Conservation (phyloP, 139 green algal species). For the Chlorella sp. region DNA sequence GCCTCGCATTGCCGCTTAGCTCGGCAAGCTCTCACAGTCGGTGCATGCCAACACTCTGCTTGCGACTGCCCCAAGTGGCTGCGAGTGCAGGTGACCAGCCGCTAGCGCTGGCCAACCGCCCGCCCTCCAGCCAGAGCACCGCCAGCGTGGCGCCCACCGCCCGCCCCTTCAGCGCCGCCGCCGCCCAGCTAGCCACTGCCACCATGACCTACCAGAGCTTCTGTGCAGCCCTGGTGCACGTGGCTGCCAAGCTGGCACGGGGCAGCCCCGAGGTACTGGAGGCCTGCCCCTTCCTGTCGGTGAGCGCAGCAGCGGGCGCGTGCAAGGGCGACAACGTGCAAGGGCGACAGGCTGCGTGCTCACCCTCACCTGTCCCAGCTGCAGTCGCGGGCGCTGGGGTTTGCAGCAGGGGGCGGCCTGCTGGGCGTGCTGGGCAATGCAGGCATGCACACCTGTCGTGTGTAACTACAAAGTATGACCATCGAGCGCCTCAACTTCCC, state of each 20-base stretch:
- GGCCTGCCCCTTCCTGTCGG: slow-evolving; percentile 65
- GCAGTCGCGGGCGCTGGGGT: too few species aligned
- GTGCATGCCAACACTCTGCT: neutral
- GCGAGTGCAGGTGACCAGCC: slow-evolving; percentile 1
- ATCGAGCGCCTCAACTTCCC: neutral
- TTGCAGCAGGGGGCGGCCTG: too few species aligned
- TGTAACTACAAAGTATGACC: neutral
- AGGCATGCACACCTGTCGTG: neutral
- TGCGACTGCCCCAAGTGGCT: neutral
- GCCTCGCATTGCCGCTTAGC: too few species aligned
- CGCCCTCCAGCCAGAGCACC: slow-evolving; percentile 10
- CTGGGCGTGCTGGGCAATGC: too few species aligned
- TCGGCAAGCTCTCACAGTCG: neutral
- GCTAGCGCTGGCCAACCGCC: neutral
- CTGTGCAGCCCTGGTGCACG: slow-evolving; percentile 58
- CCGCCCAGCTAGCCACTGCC: neutral
- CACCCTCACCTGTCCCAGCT: too few species aligned
- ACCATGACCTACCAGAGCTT: slow-evolving; percentile 62
- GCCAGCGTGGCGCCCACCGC: neutral
- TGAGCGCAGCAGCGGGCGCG: neutral
- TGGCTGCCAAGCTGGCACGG: slow-evolving; percentile 39
- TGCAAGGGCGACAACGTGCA: neutral
- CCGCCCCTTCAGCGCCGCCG: slow-evolving; percentile 1
- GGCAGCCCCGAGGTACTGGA: slow-evolving; percentile 6
- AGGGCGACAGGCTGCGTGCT: too few species aligned